Percentiles rank a stretch among this genome's conserved stretches.
phyloP scores from a whole-genome alignment of 1,284 basidiomycete species.

The Microbotryum scabiosae region DNA sequence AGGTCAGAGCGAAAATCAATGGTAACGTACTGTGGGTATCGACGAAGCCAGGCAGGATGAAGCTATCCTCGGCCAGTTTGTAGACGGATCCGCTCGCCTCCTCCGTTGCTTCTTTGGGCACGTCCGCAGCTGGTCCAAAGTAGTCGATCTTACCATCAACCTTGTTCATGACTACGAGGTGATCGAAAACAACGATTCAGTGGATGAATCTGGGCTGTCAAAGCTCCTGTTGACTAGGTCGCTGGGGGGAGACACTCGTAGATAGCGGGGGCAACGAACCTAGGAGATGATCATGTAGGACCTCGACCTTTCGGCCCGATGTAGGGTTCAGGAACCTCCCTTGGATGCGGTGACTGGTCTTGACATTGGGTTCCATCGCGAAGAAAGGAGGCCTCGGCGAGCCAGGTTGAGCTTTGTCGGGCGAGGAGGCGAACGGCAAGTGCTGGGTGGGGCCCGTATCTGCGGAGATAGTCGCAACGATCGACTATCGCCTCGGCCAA shows the following conservation, averaged over 20 bases:
- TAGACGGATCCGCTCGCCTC: no score
- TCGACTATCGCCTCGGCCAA: no score
- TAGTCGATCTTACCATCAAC: slow-evolving; percentile 52
- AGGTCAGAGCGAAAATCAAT: no score
- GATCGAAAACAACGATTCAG: no score
- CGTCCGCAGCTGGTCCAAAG: slow-evolving; percentile 34
- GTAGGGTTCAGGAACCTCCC: slow-evolving; percentile 56
- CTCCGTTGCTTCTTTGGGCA: neutral
- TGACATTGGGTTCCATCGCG: neutral
- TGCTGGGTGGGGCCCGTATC: neutral
- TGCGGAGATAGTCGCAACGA: no score
- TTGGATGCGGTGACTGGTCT: slow-evolving; percentile 33
- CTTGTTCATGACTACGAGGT: slow-evolving; percentile 46
- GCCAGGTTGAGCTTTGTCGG: neutral
- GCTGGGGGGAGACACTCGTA: neutral
- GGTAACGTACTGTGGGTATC: slow-evolving; percentile 28
- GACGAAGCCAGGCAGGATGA: slow-evolving; percentile 62
- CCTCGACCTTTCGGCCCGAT: slow-evolving; percentile 47
- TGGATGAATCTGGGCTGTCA: no score
- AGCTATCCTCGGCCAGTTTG: slow-evolving; percentile 41
- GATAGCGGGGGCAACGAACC: slow-evolving; percentile 42
- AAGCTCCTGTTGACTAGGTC: no score
- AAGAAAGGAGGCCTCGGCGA: neutral
- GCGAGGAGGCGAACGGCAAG: neutral
- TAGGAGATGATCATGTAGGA: slow-evolving; percentile 53